Conservation (phyloP, 2,329 filamentous ascomycete genomes). For the Hymenoscyphus repandus region DNA sequence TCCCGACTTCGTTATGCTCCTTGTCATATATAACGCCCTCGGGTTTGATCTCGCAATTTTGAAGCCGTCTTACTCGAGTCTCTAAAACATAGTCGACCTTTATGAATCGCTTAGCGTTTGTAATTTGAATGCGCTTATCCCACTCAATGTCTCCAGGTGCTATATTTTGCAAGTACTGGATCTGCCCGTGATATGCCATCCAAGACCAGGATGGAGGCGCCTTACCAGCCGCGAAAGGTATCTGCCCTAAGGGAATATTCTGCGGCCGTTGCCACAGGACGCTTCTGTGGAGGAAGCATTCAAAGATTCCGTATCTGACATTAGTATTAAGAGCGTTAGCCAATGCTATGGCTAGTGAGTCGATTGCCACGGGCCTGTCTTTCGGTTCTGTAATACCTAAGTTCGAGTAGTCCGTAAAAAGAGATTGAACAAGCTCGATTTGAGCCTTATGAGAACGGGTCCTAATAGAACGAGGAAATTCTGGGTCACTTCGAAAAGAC, state of each 20-base stretch:
- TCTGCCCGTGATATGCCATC: conserved; percentile 33
- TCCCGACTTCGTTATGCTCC: conserved; percentile 1
- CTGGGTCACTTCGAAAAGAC: conserved; percentile 28
- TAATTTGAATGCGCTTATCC: not conserved
- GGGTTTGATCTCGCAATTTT: conserved; percentile 7
- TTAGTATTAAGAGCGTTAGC: not conserved
- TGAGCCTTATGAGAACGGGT: conserved; percentile 9
- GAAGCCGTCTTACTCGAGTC: conserved; percentile 6
- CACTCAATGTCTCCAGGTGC: conserved; percentile 14
- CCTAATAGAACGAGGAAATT: conserved; percentile 20
- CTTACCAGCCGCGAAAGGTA: not conserved
- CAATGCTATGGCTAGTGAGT: not conserved
- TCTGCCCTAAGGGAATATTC: conserved; percentile 3
- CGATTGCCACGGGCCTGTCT: conserved; percentile 2
- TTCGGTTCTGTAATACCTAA: not conserved
- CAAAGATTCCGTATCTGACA: not conserved
- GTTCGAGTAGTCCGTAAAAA: conserved; percentile 30
- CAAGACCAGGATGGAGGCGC: conserved; percentile 32
- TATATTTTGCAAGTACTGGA: conserved; percentile 25
- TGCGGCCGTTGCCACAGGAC: conserved; percentile 2
- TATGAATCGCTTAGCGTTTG: too few relatives aligned
- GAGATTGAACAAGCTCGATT: conserved; percentile 24
- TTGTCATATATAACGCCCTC: conserved; percentile 2
- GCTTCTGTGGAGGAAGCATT: conserved; percentile 1
- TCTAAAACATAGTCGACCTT: not conserved